A percentile compares a stretch with the other conserved stretches of the same genome.
Evolutionary conservation across 768 basidiomycete genomes (phyloP).

Genomic region (Mycena belliarum): DNA sequence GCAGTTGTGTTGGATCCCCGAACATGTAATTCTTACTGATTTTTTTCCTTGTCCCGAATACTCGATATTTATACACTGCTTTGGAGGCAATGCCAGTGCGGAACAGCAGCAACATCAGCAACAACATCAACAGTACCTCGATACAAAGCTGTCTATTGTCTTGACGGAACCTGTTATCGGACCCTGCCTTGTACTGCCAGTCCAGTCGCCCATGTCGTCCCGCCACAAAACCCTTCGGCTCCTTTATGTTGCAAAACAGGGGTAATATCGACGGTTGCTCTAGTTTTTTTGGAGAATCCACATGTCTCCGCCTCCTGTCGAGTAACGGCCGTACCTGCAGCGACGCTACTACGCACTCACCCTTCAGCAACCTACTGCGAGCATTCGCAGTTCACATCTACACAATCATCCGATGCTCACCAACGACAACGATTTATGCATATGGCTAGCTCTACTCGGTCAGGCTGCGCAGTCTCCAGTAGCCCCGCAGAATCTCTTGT

Average conservation of each 20-base stretch:
- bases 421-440: no score
- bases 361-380: background rate
- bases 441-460: background rate
- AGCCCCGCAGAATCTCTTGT: no score
- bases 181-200: slow-evolving; percentile 9
- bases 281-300: background rate
- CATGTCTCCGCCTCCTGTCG: slow-evolving; percentile 3
- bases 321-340: background rate
- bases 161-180: background rate
- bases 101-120: background rate
- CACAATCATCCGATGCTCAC: no score
- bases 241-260: background rate
- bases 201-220: background rate
- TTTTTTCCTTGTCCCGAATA: slow-evolving; percentile 6
- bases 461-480: no score
- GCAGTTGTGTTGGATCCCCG: slow-evolving; percentile 3
- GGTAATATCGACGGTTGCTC: background rate
- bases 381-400: no score
- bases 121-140: background rate
- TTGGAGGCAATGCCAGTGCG: slow-evolving; percentile 9
- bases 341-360: background rate
- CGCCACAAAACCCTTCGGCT: background rate
- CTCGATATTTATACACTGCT: slow-evolving; percentile 15
- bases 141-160: background rate
- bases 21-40: slow-evolving; percentile 12